Percentiles rank a stretch among this genome's conserved stretches.
These are phyloP conservation scores for Syncephalastrum monosporum DNA, from an alignment of 371 early-diverging fungal genomes.

Conservation along the genomic window DNA sequence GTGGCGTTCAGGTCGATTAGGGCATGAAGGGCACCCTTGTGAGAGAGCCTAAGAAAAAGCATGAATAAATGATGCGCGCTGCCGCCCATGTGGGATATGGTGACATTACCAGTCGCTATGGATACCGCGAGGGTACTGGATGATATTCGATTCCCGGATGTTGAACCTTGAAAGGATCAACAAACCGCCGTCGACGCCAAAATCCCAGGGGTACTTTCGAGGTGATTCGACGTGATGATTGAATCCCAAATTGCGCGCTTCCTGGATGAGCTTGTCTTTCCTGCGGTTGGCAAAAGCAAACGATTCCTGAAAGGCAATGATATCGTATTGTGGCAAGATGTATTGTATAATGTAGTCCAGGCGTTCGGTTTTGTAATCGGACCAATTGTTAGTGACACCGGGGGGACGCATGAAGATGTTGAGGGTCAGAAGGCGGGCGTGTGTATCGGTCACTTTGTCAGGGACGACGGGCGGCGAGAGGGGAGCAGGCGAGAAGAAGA, in stretches of 20 bases:
- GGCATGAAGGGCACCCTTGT: conserved; percentile 82
- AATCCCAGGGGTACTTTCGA: conserved; percentile 58
- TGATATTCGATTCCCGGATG: conserved; percentile 51
- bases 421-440: conserved; percentile 68
- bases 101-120: conserved; percentile 61
- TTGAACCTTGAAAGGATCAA: conserved; percentile 73
- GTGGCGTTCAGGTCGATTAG: conserved; percentile 51
- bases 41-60: conserved; percentile 26
- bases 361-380: conserved; percentile 77
- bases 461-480: conserved; percentile 23
- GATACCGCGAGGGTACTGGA: conserved; percentile 67
- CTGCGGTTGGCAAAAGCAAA: conserved; percentile 74
- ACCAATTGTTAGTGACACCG: conserved; percentile 66
- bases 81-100: conserved; percentile 9
- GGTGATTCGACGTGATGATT: conserved; percentile 54
- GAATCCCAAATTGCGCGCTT: conserved; percentile 71
- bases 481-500: conserved; percentile 32
- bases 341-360: conserved; percentile 63
- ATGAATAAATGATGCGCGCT: background rate
- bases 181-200: conserved; percentile 80
- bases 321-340: conserved; percentile 68
- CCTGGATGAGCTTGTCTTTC: conserved; percentile 45
- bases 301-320: conserved; percentile 82
- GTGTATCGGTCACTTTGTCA: conserved; percentile 18
- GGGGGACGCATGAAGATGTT: conserved; percentile 90